phyloP scores from a whole-genome alignment of 2,329 filamentous ascomycete species.

The Ploettnerulaceae sp. region DNA sequence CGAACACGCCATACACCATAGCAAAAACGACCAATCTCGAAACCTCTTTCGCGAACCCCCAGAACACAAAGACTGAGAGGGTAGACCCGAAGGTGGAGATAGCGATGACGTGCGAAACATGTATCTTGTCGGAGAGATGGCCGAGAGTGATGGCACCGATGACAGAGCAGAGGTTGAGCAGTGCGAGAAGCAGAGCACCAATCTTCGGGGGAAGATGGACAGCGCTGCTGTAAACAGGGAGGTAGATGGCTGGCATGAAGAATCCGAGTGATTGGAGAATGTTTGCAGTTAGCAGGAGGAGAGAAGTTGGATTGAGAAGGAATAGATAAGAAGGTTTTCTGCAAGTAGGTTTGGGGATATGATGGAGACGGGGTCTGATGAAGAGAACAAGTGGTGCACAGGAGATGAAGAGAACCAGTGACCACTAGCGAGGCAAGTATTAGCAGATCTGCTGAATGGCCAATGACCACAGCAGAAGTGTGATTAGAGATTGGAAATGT shows the following conservation, averaged over 20 bases:
- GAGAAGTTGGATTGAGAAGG: slow-evolving; percentile 42
- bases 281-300: slow-evolving; percentile 46
- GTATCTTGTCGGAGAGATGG: slow-evolving; percentile 40
- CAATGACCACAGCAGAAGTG: not conserved
- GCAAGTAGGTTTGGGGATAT: slow-evolving; percentile 3
- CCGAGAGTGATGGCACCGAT: slow-evolving; percentile 38
- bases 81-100: slow-evolving; percentile 47
- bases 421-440: slow-evolving; percentile 14
- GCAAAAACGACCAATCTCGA: slow-evolving; percentile 46
- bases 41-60: slow-evolving; percentile 46
- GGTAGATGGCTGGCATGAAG: slow-evolving; percentile 50
- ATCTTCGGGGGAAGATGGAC: slow-evolving; percentile 37
- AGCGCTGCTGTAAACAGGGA: slow-evolving; percentile 45
- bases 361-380: slow-evolving; percentile 51
- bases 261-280: slow-evolving; percentile 50
- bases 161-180: slow-evolving; percentile 46
- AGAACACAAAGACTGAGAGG: slow-evolving; percentile 47
- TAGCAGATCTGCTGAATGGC: not conserved
- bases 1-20: slow-evolving; percentile 52
- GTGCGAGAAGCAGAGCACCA: slow-evolving; percentile 43
- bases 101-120: slow-evolving; percentile 41
- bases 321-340: slow-evolving; percentile 32
- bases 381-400: slow-evolving; percentile 49
- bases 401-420: slow-evolving; percentile 21
- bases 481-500: not conserved